Evolutionary conservation across 2,329 filamentous ascomycete species (phyloP), one percentile per base, ranked within the genome.

Genomic region (Arachnopeziza araneosa): DNA sequence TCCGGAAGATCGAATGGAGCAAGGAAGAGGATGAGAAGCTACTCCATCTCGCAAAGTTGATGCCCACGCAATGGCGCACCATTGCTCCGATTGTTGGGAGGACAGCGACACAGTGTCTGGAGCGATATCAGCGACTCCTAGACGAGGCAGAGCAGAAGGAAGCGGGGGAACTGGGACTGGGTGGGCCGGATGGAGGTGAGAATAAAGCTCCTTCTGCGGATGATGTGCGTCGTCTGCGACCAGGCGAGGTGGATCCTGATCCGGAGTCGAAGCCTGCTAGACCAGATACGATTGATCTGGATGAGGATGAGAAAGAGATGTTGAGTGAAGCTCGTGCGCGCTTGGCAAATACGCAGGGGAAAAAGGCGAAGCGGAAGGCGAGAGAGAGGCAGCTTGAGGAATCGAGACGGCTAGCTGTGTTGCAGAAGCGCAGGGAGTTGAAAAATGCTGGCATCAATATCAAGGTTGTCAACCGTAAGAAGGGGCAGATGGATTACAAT

Each of bases 301-400:
- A 99, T 73, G 95, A 99, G 74, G 95, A 99, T 72, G 95, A 99
- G 76, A 98, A 99, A 79, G 95, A 99, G 76, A 99, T 99, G 95
- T 77, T 99, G 71, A 97, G 93, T 73, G 95, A 99, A 78, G 95
- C 95, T 67, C 90, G 95, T 72, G 95, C 95, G 59, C 91, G 95
- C 77, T 79, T 99, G 65, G 95, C 95, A 64, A 99, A 99, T 71
- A 98, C 95, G 12, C 95, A 98, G 76, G 95, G 95, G 73, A 99
- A 99, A 78, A 99, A 99, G 79, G 95, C 95, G 7, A 99, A 99
- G 81, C 82, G 95, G 67, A 99, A 99, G 81, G 95, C 95, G 36
- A 85, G 95, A 70, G 95, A 99, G 76, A 84, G 95, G 64, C 93
- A 98, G 73, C 83, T 99, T 67, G 95, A 99, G 73, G 93, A 98